Conservation (phyloP, 495 filamentous ascomycete genomes). For the Echria macrotheca region DNA sequence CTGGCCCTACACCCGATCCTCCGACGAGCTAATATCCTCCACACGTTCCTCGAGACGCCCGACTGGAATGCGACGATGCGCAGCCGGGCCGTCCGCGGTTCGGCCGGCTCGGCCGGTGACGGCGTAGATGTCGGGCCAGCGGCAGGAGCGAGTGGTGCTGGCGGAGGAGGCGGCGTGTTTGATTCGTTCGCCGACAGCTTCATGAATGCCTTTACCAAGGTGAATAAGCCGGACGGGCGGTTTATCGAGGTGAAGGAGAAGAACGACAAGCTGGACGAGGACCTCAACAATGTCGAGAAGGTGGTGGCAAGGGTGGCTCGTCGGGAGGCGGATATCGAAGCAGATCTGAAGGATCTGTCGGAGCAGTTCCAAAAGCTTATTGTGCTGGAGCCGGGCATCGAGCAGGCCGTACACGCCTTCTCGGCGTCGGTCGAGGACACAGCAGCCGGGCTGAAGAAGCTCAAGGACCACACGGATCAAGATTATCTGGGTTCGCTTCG, state of each 20-base stretch:
- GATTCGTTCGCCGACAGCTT: constrained; percentile 95
- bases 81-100: constrained; percentile 57
- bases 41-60: constrained; percentile 81
- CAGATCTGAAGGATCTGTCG: constrained; percentile 82
- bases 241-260: constrained; percentile 93
- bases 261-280: constrained; percentile 91
- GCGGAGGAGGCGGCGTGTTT: constrained; percentile 61
- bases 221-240: constrained; percentile 88
- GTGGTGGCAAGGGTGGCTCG: constrained; percentile 84
- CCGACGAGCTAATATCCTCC: constrained; percentile 72
- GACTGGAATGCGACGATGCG: constrained; percentile 98
- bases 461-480: constrained; percentile 92
- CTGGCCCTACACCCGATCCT: constrained; percentile 84
- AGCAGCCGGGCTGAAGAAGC: constrained; percentile 59
- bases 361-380: constrained; percentile 92
- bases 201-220: constrained; percentile 93
- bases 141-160: constrained; percentile 1
- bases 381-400: constrained; percentile 81
- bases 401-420: constrained; percentile 73
- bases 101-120: constrained; percentile 33
- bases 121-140: not conserved
- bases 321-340: constrained; percentile 81
- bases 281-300: constrained; percentile 88
- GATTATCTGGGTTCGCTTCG: constrained; percentile 86
- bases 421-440: constrained; percentile 82